Evolutionary conservation across 257 asterid genomes (phyloP).

Genomic region (Cruciata laevipes): DNA sequence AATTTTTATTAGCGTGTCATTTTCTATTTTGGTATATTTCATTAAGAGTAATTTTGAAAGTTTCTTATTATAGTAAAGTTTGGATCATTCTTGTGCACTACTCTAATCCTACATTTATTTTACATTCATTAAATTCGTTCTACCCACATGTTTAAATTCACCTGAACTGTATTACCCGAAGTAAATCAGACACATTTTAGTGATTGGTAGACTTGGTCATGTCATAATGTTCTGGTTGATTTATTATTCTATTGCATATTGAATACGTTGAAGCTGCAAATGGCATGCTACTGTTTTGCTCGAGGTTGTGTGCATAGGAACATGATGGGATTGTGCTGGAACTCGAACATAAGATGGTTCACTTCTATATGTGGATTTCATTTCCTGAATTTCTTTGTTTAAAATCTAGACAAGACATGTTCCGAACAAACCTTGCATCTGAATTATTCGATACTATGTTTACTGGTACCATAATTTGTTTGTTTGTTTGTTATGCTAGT

Average conservation of each 20-base stretch:
- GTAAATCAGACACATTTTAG: too few species aligned
- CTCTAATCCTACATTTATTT: not conserved
- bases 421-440: not conserved
- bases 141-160: too few species aligned
- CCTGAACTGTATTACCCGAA: too few species aligned
- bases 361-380: not conserved
- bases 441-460: not conserved
- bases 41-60: too few species aligned
- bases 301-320: not conserved
- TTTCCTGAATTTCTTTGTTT: not conserved
- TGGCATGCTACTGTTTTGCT: not conserved
- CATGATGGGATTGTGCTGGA: not conserved
- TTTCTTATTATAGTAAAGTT: not conserved
- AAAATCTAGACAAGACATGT: not conserved
- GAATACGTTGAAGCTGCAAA: not conserved
- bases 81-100: not conserved
- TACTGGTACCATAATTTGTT: not conserved
- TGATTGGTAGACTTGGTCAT: not conserved
- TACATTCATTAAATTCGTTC: not conserved
- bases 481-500: not conserved
- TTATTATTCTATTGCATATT: not conserved
- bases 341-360: not conserved
- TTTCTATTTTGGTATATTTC: not conserved
- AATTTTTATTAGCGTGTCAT: too few species aligned
- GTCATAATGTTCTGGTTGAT: not conserved